Evolutionary conservation across 1,284 basidiomycete genomes (phyloP).

Genomic region (Ceratobasidium sp.): DNA sequence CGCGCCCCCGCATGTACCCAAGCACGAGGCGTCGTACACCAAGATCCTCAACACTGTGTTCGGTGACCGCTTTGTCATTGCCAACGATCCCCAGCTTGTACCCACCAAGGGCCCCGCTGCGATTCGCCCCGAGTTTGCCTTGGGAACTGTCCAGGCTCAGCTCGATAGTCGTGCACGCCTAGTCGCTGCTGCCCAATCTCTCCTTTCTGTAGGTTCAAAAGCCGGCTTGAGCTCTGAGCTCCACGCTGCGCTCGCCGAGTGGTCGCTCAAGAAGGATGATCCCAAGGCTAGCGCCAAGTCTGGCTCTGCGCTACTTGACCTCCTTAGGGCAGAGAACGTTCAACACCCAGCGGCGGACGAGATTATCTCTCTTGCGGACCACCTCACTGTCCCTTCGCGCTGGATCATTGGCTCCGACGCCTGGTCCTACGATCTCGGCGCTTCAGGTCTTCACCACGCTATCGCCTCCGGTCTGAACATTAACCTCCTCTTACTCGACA

Average conservation of each 20-base stretch:
- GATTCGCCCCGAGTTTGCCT: constrained; percentile 92
- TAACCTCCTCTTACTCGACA: constrained; percentile 97
- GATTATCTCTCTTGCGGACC: constrained; percentile 68
- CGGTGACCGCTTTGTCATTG: constrained; percentile 81
- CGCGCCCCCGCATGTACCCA: constrained; percentile 71
- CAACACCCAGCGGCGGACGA: constrained; percentile 62
- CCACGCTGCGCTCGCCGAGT: constrained; percentile 78
- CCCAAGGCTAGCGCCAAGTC: constrained; percentile 41
- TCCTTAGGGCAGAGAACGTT: constrained; percentile 46
- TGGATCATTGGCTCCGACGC: constrained; percentile 99
- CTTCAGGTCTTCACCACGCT: constrained; percentile 95
- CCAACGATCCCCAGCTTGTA: constrained; percentile 84
- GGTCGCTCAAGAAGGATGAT: constrained; percentile 67
- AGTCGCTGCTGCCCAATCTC: constrained; percentile 67
- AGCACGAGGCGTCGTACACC: constrained; percentile 92
- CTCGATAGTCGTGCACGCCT: constrained; percentile 76
- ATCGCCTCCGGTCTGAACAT: constrained; percentile 91
- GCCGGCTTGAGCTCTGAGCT: constrained; percentile 61
- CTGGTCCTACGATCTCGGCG: constrained; percentile 96
- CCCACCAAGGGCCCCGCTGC: constrained; percentile 74
- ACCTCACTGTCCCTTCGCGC: constrained; percentile 75
- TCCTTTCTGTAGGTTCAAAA: constrained; percentile 62
- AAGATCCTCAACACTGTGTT: constrained; percentile 89
- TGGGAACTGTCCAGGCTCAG: constrained; percentile 89
- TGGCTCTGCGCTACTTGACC: constrained; percentile 11